Conservation (phyloP, 768 basidiomycete species). For the Lentinula sp. region DNA sequence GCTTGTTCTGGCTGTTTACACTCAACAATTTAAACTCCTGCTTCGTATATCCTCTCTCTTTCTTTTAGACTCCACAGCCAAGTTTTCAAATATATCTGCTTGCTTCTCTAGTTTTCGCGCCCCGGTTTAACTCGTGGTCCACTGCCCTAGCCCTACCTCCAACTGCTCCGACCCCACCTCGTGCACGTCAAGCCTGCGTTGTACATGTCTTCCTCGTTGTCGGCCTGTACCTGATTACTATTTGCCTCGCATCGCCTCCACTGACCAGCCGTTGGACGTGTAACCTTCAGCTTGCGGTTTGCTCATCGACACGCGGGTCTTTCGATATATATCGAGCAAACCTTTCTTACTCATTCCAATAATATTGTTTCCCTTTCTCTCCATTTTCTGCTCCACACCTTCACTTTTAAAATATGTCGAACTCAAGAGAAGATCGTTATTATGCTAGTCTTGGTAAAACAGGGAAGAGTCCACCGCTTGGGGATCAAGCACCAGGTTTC, state of each 20-base stretch:
- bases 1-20: background rate
- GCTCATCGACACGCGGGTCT: background rate
- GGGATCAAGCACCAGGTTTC: slow-evolving; percentile 57
- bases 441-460: slow-evolving; percentile 58
- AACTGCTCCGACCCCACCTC: slow-evolving; percentile 23
- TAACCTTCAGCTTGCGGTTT: slow-evolving; percentile 1
- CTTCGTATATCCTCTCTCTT: background rate
- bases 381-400: slow-evolving; percentile 36
- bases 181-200: slow-evolving; percentile 26
- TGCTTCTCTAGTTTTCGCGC: slow-evolving; percentile 1
- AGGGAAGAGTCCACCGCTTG: slow-evolving; percentile 66
- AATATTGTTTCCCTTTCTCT: slow-evolving; percentile 36
- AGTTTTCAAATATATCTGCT: slow-evolving; percentile 1
- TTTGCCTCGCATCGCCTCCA: slow-evolving; percentile 9
- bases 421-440: slow-evolving; percentile 67
- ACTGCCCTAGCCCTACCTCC: slow-evolving; percentile 5
- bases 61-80: slow-evolving; percentile 4
- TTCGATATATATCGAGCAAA: slow-evolving; percentile 40
- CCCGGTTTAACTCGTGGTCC: slow-evolving; percentile 5
- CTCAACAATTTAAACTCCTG: slow-evolving; percentile 1
- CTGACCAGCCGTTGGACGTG: slow-evolving; percentile 2
- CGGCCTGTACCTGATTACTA: slow-evolving; percentile 8
- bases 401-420: slow-evolving; percentile 53
- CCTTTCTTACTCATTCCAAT: slow-evolving; percentile 40
- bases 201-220: slow-evolving; percentile 37